These are phyloP conservation scores for Nemania abortiva DNA, from an alignment of 2,329 filamentous ascomycete genomes.

Conservation along the genomic window DNA sequence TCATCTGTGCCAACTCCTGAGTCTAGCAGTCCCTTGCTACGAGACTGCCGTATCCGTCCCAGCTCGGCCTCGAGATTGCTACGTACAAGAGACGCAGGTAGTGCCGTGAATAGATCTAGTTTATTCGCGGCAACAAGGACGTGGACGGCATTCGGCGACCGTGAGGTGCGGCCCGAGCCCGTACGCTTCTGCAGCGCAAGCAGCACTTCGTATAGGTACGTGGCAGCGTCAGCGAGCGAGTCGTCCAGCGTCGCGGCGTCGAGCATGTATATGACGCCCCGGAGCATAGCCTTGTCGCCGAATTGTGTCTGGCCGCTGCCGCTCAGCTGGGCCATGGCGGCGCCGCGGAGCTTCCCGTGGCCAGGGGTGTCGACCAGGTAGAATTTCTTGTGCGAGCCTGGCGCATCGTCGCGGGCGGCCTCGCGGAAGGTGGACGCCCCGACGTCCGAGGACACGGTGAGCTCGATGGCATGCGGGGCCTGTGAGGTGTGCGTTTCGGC, in stretches of 20 bases:
- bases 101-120: conserved; percentile 91
- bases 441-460: conserved; percentile 63
- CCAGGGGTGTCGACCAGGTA: conserved; percentile 90
- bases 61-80: conserved; percentile 83
- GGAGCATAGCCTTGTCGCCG: conserved; percentile 38
- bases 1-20: conserved; percentile 79
- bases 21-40: conserved; percentile 84
- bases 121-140: conserved; percentile 94
- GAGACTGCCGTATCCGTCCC: conserved; percentile 78
- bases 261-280: conserved; percentile 86
- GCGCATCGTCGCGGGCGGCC: conserved; percentile 66
- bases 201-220: conserved; percentile 91
- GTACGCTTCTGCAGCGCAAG: conserved; percentile 82
- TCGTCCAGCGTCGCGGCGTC: conserved; percentile 80
- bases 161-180: conserved; percentile 66
- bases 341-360: conserved; percentile 89
- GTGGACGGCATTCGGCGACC: conserved; percentile 71
- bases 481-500: conserved; percentile 69
- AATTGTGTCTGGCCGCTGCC: conserved; percentile 10
- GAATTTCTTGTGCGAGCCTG: conserved; percentile 74
- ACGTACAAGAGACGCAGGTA: conserved; percentile 82
- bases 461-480: conserved; percentile 63
- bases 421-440: conserved; percentile 61
- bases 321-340: conserved; percentile 68
- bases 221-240: conserved; percentile 77